These are phyloP conservation scores for Oryza glaberrima DNA, from an alignment of 176 grass and related monocot species.

Conservation along the genomic window DNA sequence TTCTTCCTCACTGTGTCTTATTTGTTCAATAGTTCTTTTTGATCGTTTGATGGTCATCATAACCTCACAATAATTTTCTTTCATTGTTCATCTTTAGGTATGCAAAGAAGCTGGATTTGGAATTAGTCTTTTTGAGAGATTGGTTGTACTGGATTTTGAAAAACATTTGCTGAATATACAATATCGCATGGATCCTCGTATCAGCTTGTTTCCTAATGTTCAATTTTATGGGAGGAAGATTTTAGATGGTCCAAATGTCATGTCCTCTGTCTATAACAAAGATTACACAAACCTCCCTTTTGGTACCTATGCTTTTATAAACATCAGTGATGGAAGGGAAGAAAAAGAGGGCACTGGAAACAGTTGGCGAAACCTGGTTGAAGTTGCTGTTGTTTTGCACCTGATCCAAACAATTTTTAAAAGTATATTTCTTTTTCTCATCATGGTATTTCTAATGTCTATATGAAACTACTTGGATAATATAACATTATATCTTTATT, in stretches of 20 bases:
- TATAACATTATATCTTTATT: background rate
- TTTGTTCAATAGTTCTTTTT: background rate
- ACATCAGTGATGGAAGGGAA: slow-evolving; percentile 71
- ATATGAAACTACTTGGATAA: background rate
- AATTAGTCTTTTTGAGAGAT: slow-evolving; percentile 78
- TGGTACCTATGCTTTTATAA: slow-evolving; percentile 66
- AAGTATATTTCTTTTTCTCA: slow-evolving; percentile 42
- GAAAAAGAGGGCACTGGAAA: slow-evolving; percentile 58
- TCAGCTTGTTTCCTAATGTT: slow-evolving; percentile 77
- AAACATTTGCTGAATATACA: slow-evolving; percentile 85
- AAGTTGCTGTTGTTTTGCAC: slow-evolving; percentile 70
- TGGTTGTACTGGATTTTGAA: slow-evolving; percentile 48
- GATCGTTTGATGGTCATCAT: background rate
- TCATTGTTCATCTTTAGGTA: slow-evolving; percentile 45
- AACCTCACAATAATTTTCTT: background rate
- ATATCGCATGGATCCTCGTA: slow-evolving; percentile 79
- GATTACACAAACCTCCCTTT: slow-evolving; percentile 47
- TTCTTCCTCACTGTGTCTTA: slow-evolving; percentile 18
- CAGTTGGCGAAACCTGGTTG: slow-evolving; percentile 64
- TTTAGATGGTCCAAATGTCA: slow-evolving; percentile 75
- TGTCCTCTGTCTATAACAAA: slow-evolving; percentile 55
- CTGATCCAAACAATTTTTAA: slow-evolving; percentile 65
- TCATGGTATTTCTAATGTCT: background rate
- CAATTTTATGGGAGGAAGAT: slow-evolving; percentile 69
- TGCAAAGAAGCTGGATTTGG: slow-evolving; percentile 76